Evolutionary conservation across 176 grass and related monocot species (phyloP), one percentile per base, ranked within the genome.

Genomic region (Dactylis glomerata): DNA sequence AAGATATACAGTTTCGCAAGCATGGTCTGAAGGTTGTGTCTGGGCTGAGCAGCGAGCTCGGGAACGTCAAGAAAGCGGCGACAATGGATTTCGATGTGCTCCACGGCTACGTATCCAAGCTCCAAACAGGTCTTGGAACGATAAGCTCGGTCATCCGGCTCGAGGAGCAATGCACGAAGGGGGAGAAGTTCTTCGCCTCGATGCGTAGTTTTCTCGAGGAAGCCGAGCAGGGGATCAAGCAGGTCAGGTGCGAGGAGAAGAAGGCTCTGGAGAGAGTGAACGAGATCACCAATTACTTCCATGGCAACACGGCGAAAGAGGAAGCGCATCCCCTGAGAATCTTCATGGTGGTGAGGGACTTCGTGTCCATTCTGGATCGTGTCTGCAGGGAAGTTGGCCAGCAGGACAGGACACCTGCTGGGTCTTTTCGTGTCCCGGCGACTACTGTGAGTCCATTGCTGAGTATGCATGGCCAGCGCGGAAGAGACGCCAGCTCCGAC

Each of bases 301-400:
- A 96, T 0, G 97, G 93, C 0, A 90, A 94, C 42, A 62, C 84
- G 0, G 92, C 84, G 1, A 95, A 92, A 47, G 93, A 92, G 84
- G 93, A 92, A 45, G 89, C 97, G 0, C 97, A 96, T 40, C 93
- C 97, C 57, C 82, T 99, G 42, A 94, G 97, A 82, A 86, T 99
- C 58, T 95, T 99, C 87, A 91, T 96, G 90, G 93, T 99, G 83
- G 97, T 92, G 34, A 89, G 97, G 78, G 97, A 99, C 75, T 94
- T 99, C 77, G 83, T 99, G 3, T 85, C 88, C 26, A 91, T 84
- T 73, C 68, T 99, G 65, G 97, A 99, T 70, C 92, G 92, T 73
- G 97, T 96, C 4, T 99, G 97, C 88, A 96, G 87, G 88, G 93
- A 99, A 47, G 88, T 99, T 3, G 81, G 90, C 10, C 83, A 96